Conservation (phyloP, 306 rosid genomes). For the Prunus persica region Prunus_persica_NCBIv2 NC_034014.1:24598001-24598500, state of each 20-base stretch:
- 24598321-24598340: background rate
- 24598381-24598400: too few relatives aligned
- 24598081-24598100: constrained; percentile 20
- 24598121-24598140: background rate
- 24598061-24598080: constrained; percentile 33
- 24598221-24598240: background rate
- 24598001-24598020: constrained; percentile 45
- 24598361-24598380: too few relatives aligned
- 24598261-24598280: background rate
- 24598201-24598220: background rate
- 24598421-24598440: too few relatives aligned
- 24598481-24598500: too few relatives aligned
- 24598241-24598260: background rate
- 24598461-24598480: too few relatives aligned
- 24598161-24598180: background rate
- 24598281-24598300: background rate
- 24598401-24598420: too few relatives aligned
- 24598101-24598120: background rate
- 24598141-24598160: background rate
- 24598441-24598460: too few relatives aligned
- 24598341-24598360: too few relatives aligned
- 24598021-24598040: constrained; percentile 41
- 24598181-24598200: background rate
- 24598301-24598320: background rate
- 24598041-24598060: constrained; percentile 50